Evolutionary conservation across 2,329 filamentous ascomycete genomes (phyloP), one percentile per base, ranked within the genome.

Genomic region (Talaromyces atroroseus): DNA sequence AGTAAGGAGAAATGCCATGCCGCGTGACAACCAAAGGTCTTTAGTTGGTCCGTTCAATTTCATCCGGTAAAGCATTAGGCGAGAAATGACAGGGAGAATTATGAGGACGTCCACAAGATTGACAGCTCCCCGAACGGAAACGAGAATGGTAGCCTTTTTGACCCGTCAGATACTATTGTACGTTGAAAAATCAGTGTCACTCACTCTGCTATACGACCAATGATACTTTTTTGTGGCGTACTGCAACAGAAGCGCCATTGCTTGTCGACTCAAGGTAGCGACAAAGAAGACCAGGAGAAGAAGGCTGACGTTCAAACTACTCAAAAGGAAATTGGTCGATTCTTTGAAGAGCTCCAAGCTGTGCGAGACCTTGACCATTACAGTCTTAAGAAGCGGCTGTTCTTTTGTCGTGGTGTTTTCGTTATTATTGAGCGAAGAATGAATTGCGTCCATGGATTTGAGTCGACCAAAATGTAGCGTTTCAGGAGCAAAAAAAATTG

Each of bases 1-100:
- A 14, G 53, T 45, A 14, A 55, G 46, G 16, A 49, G 20, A 4
- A 45, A 20, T 6, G 46, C 24, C 16, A 34, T 55, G n/a, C 36
- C 46, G 12, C 53, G 53, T n/a, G 53, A 55, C n/a, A 55, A 36
- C 53, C 46, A 49, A 20, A 55, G 46, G 10, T 55, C 53, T 36
- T 55, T 55, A 11, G n/a, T 34, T 20, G 53, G 24, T 2, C 34
- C 52, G 23, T 44, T 18, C 8, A 55, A 11, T 12, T 49, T 49
- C 14, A 44, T 2, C 7, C 20, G 38, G 5, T 49, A 18, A 5
- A 55, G 18, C 4, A 55, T 23, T 2, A 55, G 3, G n/a, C 52
- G 34, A 7, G 52, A 55, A 23, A 55, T 32, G 7, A 34, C 32
- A 12, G 52, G 46, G 36, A 55, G 46, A 11, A 55, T 55, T 29